Percentiles rank a stretch among this genome's conserved stretches.
phyloP scores from a whole-genome alignment of 306 rosid genomes.

The Echinosophora koreensis region DNA sequence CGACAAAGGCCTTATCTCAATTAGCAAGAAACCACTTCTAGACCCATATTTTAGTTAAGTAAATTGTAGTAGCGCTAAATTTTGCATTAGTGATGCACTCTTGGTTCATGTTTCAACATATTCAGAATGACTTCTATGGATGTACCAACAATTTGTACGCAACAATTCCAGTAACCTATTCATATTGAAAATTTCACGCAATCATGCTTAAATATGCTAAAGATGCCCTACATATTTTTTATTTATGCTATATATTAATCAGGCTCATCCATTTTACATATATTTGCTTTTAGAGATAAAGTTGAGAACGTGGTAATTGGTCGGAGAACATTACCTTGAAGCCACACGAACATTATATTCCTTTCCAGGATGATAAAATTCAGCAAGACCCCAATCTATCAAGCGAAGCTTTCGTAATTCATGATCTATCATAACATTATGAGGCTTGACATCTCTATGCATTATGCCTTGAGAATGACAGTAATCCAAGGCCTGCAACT shows the following conservation, averaged over 20 bases:
- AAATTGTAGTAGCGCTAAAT: not conserved
- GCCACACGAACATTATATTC: constrained; percentile 94
- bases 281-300: constrained; percentile 25
- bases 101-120: constrained; percentile 30
- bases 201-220: constrained; percentile 9
- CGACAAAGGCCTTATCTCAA: not conserved
- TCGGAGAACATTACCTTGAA: constrained; percentile 64
- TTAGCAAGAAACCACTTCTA: constrained; percentile 7
- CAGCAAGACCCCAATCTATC: constrained; percentile 97
- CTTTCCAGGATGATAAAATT: constrained; percentile 91
- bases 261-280: constrained; percentile 27
- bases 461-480: constrained; percentile 94
- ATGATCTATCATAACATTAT: constrained; percentile 93
- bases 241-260: constrained; percentile 28
- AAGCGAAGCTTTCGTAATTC: constrained; percentile 88
- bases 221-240: constrained; percentile 4
- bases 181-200: not conserved
- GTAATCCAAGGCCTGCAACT: constrained; percentile 82
- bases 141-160: not conserved
- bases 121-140: not conserved
- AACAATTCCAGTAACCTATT: constrained; percentile 8
- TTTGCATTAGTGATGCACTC: constrained; percentile 9
- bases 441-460: constrained; percentile 95
- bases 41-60: not conserved
- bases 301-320: not conserved